A percentile compares a stretch with the other conserved stretches of the same genome.
Conservation (phyloP, 2,329 filamentous ascomycete species). For the Lithohypha guttulata region DNA sequence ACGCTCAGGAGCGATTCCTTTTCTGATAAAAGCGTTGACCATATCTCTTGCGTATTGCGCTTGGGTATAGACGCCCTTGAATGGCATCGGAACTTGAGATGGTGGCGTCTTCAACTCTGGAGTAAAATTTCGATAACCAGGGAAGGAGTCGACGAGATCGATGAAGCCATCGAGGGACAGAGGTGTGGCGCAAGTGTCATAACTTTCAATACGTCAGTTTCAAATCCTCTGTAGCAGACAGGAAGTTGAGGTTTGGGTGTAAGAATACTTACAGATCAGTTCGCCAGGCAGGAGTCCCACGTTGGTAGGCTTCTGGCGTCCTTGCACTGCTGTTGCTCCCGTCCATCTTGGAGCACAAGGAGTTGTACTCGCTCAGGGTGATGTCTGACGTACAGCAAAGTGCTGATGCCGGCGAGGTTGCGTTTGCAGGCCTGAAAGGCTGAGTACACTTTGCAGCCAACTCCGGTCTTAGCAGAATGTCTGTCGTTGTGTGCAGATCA, state of each 20-base stretch:
- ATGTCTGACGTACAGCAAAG: constrained; percentile 64
- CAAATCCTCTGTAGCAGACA: too few species aligned
- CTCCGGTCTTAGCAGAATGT: constrained; percentile 52
- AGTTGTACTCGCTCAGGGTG: constrained; percentile 55
- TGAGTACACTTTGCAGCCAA: constrained; percentile 53
- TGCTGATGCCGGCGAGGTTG: constrained; percentile 45
- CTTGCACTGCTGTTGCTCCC: constrained; percentile 46
- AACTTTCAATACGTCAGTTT: too few species aligned
- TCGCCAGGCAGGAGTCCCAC: constrained; percentile 41
- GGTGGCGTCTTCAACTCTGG: constrained; percentile 56
- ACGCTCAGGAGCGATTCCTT: constrained; percentile 42
- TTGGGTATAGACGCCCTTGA: constrained; percentile 53
- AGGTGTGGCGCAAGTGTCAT: constrained; percentile 45
- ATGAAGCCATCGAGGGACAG: constrained; percentile 54
- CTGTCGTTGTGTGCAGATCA: constrained; percentile 58
- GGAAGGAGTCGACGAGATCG: constrained; percentile 45
- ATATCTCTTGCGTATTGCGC: constrained; percentile 54
- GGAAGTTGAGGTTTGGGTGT: neutral
- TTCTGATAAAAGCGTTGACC: constrained; percentile 47
- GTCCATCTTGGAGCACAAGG: constrained; percentile 62
- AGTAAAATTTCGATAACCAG: constrained; percentile 47
- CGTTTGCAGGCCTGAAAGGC: constrained; percentile 48
- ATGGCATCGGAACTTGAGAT: constrained; percentile 58
- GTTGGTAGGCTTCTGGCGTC: constrained; percentile 47
- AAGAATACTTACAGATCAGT: too few species aligned